A percentile compares a stretch with the other conserved stretches of the same genome.
phyloP scores from a whole-genome alignment of 257 asterid species.

The Solanum etuberosum region DNA sequence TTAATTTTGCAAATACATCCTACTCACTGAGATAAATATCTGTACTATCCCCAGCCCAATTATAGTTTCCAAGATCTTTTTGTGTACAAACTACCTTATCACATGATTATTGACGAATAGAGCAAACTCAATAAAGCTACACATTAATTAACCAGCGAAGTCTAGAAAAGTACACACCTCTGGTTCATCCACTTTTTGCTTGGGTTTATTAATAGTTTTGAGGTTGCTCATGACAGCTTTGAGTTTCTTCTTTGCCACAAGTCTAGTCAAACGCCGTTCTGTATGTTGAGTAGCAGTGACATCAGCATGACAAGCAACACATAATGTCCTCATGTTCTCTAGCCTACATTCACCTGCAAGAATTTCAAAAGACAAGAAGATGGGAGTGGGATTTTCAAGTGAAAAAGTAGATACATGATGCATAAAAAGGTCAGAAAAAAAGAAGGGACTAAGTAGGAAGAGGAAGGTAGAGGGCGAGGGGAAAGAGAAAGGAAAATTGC shows the following conservation, averaged over 20 bases:
- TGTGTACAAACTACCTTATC: not conserved
- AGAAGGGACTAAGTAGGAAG: not conserved
- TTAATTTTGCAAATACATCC: not conserved
- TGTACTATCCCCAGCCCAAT: not conserved
- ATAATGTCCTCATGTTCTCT: conserved; percentile 96
- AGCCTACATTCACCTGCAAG: conserved; percentile 87
- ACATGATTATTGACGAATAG: not conserved
- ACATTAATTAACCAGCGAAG: not conserved
- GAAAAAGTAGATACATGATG: not conserved
- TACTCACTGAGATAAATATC: not conserved
- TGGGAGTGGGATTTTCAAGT: not conserved
- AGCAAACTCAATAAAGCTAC: not conserved
- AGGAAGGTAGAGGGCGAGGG: not conserved
- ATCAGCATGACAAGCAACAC: conserved; percentile 89
- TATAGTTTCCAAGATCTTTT: not conserved
- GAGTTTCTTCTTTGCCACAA: conserved; percentile 57
- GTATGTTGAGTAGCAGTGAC: conserved; percentile 71
- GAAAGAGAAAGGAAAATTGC: not conserved
- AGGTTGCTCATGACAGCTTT: conserved; percentile 39
- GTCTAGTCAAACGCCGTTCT: conserved; percentile 49
- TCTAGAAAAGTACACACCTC: conserved; percentile 31
- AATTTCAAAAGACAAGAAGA: not conserved
- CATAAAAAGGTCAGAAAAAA: not conserved
- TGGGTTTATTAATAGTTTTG: conserved; percentile 9
- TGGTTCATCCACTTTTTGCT: conserved; percentile 7